These are phyloP conservation scores for Aethionema arabicum DNA, from an alignment of 345 rosid species.

Conservation along the genomic window DNA sequence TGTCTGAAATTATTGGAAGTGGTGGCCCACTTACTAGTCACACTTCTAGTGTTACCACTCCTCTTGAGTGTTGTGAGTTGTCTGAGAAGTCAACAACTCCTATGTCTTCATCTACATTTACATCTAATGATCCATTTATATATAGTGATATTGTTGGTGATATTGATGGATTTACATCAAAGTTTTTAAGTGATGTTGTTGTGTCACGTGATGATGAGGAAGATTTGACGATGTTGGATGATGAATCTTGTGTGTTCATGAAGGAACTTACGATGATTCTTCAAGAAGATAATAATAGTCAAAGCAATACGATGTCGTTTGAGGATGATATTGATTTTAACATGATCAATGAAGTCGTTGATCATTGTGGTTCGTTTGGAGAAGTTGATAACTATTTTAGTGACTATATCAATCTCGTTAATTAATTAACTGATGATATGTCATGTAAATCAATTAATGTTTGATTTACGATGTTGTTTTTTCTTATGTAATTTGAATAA, in stretches of 20 bases:
- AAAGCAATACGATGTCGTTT: conserved; percentile 9
- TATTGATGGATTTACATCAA: conserved; percentile 25
- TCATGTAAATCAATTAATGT: conserved; percentile 26
- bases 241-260: conserved; percentile 28
- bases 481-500: too few species aligned
- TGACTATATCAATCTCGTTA: conserved; percentile 9
- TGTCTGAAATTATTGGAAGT: conserved; percentile 35
- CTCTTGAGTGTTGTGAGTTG: conserved; percentile 1
- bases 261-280: conserved; percentile 28
- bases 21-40: conserved; percentile 17
- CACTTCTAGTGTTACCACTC: conserved; percentile 20
- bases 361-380: conserved; percentile 6
- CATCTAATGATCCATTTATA: conserved; percentile 1
- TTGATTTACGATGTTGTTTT: conserved; percentile 14
- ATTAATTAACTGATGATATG: not conserved
- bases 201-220: conserved; percentile 21
- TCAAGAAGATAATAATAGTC: conserved; percentile 21
- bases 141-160: conserved; percentile 19
- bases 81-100: conserved; percentile 26
- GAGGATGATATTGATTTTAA: conserved; percentile 4
- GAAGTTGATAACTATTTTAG: conserved; percentile 22
- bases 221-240: conserved; percentile 31
- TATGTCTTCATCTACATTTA: conserved; percentile 26
- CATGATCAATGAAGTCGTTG: conserved; percentile 21
- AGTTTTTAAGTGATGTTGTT: conserved; percentile 14